Percentiles rank a stretch among this genome's conserved stretches.
Conservation (phyloP, 2,329 filamentous ascomycete genomes). For the Cytospora chrysosperma region DNA sequence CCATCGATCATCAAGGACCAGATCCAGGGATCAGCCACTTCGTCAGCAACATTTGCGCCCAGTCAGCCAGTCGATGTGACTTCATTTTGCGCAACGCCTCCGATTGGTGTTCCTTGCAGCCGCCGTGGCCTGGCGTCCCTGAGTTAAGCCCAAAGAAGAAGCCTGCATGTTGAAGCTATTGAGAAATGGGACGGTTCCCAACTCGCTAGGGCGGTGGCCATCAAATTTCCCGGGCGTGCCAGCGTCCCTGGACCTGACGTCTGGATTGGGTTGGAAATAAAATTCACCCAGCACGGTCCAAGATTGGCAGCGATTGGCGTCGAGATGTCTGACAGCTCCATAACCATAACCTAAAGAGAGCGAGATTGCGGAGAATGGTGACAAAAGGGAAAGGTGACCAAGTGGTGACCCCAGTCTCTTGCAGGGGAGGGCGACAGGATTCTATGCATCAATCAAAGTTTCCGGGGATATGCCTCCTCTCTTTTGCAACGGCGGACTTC, state of each 20-base stretch:
- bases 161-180: conserved; percentile 14
- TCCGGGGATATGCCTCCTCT: conserved; percentile 11
- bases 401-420: conserved; percentile 10
- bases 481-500: background rate
- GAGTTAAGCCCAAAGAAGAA: conserved; percentile 14
- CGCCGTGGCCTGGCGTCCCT: conserved; percentile 17
- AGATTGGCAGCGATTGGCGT: conserved; percentile 9
- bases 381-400: background rate
- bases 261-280: conserved; percentile 18
- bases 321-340: conserved; percentile 18
- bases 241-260: conserved; percentile 1
- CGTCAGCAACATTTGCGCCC: conserved; percentile 1
- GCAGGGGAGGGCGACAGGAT: conserved; percentile 7
- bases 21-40: conserved; percentile 1
- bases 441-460: background rate
- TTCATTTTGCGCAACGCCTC: conserved; percentile 22
- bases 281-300: conserved; percentile 3
- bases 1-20: background rate
- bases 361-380: conserved; percentile 14
- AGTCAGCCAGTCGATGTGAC: conserved; percentile 10
- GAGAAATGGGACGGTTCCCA: conserved; percentile 2
- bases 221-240: conserved; percentile 25
- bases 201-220: conserved; percentile 20
- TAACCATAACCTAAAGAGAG: conserved; percentile 14
- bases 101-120: conserved; percentile 26